A percentile compares a stretch with the other conserved stretches of the same genome.
Conservation (phyloP, 768 basidiomycete genomes). For the Termitomyces sp. region DNA sequence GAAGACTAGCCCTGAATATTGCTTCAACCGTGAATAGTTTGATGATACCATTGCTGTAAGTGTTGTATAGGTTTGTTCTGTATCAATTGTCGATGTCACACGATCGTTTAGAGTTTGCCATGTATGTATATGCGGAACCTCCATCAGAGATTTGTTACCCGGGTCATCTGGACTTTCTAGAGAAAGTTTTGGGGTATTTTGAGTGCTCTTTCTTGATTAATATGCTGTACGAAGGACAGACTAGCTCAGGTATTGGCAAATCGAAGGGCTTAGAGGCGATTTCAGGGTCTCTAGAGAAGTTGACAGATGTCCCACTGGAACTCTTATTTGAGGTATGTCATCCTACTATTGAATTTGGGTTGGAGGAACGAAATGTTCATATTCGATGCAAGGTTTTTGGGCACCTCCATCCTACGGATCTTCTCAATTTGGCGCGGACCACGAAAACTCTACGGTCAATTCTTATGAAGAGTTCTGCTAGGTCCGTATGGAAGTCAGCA, state of each 20-base stretch:
- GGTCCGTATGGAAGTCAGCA: conserved; percentile 30
- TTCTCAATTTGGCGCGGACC: conserved; percentile 39
- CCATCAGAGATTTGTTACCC: not conserved
- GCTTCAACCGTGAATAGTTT: not conserved
- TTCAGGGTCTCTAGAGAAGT: conserved; percentile 2
- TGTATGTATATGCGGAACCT: not conserved
- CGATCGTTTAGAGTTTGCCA: not conserved
- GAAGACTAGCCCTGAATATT: conserved; percentile 32
- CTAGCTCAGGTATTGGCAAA: not conserved
- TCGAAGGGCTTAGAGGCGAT: not conserved
- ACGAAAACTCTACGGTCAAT: conserved; percentile 33
- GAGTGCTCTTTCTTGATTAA: not conserved
- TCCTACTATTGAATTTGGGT: not conserved
- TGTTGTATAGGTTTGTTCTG: not conserved
- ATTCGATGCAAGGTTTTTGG: conserved; percentile 31
- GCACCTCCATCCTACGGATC: conserved; percentile 37
- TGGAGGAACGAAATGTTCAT: not conserved
- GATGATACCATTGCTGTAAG: not conserved
- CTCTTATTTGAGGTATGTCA: conserved; percentile 25
- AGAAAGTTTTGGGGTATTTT: not conserved
- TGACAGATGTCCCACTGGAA: conserved; percentile 18
- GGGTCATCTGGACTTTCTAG: not conserved
- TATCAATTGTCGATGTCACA: not conserved
- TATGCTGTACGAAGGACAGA: not conserved
- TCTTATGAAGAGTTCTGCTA: conserved; percentile 28